Evolutionary conservation across 1,284 basidiomycete species (phyloP), one percentile per base, ranked within the genome.

Genomic region (Tylopilus orsonianus): DNA sequence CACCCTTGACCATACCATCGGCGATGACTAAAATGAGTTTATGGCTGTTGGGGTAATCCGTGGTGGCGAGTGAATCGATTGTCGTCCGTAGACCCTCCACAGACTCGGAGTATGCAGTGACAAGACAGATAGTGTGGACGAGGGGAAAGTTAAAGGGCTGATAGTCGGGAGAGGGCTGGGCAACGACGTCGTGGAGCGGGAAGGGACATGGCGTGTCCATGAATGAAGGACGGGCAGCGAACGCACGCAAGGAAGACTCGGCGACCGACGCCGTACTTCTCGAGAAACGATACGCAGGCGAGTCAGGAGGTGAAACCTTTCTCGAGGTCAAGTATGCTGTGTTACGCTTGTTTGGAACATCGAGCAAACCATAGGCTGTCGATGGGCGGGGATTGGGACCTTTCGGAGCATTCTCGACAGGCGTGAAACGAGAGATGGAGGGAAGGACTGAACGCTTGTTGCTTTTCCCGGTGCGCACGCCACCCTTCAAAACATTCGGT

Each of bases 61-160:
- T 98, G 7, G 96, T 99, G 5, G 95, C 94, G 20, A 99, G 81
- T 14, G 96, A 98, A 71, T 99, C 96, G 20, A 99, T 75, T 0
- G 97, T 99, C 8, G 97, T 99, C 32, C 96, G 84, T 3, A 99
- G 77, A 75, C 97, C 97, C 68, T 97, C 95, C 26, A 96, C 81
- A 2, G 93, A 96, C 71, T 99, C 96, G 1, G 95, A 97, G 68
- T 99, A 99, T 3, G 97, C 97, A 1, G 97, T 99, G 54, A 99
- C 97, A 26, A 99, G 84, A 64, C 93, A 94, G 58, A 99, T 94
- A 6, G 92, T 87, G 68, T 99, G 93, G 2, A 85, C 90, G 20
- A 99, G 82, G 0, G 93, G 94, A 78, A 93, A 99, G 61, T 92
- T 90, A 78, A 97, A 98, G 0, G 97, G 96, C 69, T 97, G 90